phyloP scores from a whole-genome alignment of 192 early-diverging fungal species.

The Piromyces sp. region DNA sequence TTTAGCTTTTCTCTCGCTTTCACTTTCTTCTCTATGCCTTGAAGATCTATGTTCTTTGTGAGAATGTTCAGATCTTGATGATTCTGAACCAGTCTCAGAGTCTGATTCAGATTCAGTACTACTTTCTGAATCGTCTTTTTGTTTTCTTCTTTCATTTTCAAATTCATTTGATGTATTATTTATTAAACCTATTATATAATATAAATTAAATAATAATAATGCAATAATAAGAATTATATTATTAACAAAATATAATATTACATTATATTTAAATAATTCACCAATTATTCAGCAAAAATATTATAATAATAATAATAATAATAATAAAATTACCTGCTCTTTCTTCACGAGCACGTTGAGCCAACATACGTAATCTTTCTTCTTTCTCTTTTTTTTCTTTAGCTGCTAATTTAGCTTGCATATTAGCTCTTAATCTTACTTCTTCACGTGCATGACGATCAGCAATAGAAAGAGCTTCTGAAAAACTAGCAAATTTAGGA shows the following conservation, averaged over 20 bases:
- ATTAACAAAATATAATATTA: too few species aligned
- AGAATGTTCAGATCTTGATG: constrained; percentile 12
- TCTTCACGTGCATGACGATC: constrained; percentile 87
- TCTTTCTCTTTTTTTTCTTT: constrained; percentile 92
- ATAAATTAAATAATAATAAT: too few species aligned
- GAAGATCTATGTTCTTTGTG: constrained; percentile 13
- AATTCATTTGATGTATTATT: neutral
- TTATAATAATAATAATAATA: too few species aligned
- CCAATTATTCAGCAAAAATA: too few species aligned
- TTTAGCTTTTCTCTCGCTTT: constrained; percentile 31
- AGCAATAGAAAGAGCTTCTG: constrained; percentile 83
- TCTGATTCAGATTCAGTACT: constrained; percentile 10
- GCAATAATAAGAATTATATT: too few species aligned
- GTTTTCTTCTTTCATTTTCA: neutral
- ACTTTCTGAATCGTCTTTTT: neutral
- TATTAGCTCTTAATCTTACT: constrained; percentile 73
- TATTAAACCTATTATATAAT: neutral
- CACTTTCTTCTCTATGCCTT: constrained; percentile 28
- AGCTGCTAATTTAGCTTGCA: constrained; percentile 77
- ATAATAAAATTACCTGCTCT: constrained; percentile 22
- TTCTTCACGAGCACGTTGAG: constrained; percentile 90
- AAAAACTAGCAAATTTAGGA: constrained; percentile 75
- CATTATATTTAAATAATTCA: too few species aligned
- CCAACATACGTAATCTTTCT: constrained; percentile 65
- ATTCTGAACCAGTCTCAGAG: constrained; percentile 1